These are phyloP conservation scores for Cercophora newfieldiana DNA, from an alignment of 495 filamentous ascomycete genomes.

Conservation along the genomic window DNA sequence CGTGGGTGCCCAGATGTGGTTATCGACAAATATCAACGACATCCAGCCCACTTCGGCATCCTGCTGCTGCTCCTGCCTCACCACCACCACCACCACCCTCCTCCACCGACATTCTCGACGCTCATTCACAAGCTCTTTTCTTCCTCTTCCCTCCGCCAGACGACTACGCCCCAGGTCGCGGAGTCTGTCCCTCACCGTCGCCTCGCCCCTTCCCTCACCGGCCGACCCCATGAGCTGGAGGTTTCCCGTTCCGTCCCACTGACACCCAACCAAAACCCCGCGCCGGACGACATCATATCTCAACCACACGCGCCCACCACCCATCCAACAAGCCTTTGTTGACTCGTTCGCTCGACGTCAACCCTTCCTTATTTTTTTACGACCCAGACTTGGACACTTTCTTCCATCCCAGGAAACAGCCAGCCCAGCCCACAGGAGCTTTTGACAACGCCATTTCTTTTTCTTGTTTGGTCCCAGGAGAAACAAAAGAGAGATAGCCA, in stretches of 20 bases:
- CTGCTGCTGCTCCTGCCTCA: constrained; percentile 28
- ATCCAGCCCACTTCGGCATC: constrained; percentile 31
- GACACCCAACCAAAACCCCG: constrained; percentile 25
- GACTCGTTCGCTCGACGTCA: constrained; percentile 42
- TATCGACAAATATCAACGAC: constrained; percentile 38
- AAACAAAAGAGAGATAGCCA: constrained; percentile 19
- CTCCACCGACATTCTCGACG: constrained; percentile 31
- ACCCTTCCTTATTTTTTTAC: constrained; percentile 21
- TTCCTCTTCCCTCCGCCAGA: constrained; percentile 25
- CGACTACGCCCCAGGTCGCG: constrained; percentile 18
- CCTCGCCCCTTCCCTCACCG: constrained; percentile 18
- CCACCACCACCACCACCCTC: constrained; percentile 26
- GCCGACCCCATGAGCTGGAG: constrained; percentile 1
- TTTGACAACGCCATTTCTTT: constrained; percentile 1
- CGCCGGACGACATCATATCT: constrained; percentile 9
- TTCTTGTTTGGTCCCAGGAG: constrained; percentile 6
- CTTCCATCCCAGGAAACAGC: constrained; percentile 12
- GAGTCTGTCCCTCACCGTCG: constrained; percentile 19
- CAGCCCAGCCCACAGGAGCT: constrained; percentile 14
- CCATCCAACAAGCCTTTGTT: constrained; percentile 19
- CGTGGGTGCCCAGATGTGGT: constrained; percentile 1
- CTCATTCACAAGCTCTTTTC: constrained; percentile 34
- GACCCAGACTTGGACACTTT: constrained; percentile 11
- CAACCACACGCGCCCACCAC: background rate
- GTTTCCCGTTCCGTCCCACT: constrained; percentile 14